Percentiles rank a stretch among this genome's conserved stretches.
Evolutionary conservation across 805 yeast genomes (phyloP).

Genomic region (Tetrapisispora arboricola): DNA sequence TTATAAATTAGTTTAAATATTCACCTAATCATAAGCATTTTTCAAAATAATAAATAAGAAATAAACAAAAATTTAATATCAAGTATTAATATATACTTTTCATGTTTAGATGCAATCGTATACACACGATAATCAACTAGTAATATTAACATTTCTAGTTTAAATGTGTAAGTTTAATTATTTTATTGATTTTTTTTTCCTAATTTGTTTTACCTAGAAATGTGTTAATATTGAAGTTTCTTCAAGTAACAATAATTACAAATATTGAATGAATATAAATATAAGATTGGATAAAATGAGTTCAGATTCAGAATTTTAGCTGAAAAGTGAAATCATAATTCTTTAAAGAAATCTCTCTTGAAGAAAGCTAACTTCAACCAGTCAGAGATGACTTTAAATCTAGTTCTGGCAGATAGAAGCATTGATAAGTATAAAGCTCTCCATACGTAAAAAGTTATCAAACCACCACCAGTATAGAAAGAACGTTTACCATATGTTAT

Average conservation of each 20-base stretch:
- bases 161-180: neutral
- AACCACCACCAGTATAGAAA: conserved; percentile 78
- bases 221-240: too few relatives aligned
- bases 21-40: neutral
- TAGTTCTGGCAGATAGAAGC: conserved; percentile 81
- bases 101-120: neutral
- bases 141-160: neutral
- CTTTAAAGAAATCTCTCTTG: conserved; percentile 90
- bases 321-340: conserved; percentile 33
- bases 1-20: neutral
- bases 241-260: neutral
- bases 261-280: conserved; percentile 1
- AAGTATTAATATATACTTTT: neutral
- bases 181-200: neutral
- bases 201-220: too few relatives aligned
- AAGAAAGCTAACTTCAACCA: conserved; percentile 83
- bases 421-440: conserved; percentile 81
- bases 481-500: conserved; percentile 71
- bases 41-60: neutral
- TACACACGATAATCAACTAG: neutral
- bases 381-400: conserved; percentile 74
- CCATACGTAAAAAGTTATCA: conserved; percentile 85
- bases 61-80: neutral
- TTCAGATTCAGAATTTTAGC: neutral
- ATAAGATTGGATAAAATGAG: neutral